Evolutionary conservation across 2,329 filamentous ascomycete genomes (phyloP), one percentile per base, ranked within the genome.

Genomic region (Neofusicoccum parvum): DNA sequence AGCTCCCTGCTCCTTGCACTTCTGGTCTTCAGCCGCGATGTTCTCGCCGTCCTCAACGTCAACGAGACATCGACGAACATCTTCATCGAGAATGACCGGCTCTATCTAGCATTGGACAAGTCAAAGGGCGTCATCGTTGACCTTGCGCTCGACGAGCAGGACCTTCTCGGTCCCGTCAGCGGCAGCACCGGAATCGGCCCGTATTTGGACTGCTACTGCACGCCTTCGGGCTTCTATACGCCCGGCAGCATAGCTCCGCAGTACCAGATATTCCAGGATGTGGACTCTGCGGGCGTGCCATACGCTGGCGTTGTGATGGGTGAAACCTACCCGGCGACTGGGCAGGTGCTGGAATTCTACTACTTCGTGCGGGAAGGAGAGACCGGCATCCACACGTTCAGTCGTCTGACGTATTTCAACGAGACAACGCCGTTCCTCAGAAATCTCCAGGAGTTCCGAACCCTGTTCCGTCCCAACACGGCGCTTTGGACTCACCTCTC

Each of bases 151-250:
- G 82, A 84, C 69, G 77, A 76, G 0, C 81, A 83, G 66, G 82
- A 88, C 67, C 78, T 88, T 1, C 80, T 88, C 0, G 85, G 86
- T 15, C 23, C 68, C 14, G 68, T 64, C 12, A 65, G 75, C n/a
- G 81, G 80, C 17, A 77, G 76, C 17, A 80, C 74, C 4, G 86
- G 86, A 2, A 79, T 83, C 32, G 84, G 85, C 0, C 84, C 86
- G 1, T 88, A 88, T 70, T 81, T 89, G 5, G 87, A 89, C 72
- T 89, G 87, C 72, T 87, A 88, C 74, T 89, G 87, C 71, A 85
- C 80, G 0, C 85, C 86, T 1, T 80, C 79, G 0, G 87, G 87
- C 0, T 84, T 83, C 70, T 89, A 86, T 76, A 88, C 86, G 0
- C 85, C 87, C 0, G 86, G 86, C 0, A 77, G 76, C 5, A 82